Evolutionary conservation across 768 basidiomycete genomes (phyloP), one percentile per base, ranked within the genome.

Genomic region (Leccinum disarticulatum): DNA sequence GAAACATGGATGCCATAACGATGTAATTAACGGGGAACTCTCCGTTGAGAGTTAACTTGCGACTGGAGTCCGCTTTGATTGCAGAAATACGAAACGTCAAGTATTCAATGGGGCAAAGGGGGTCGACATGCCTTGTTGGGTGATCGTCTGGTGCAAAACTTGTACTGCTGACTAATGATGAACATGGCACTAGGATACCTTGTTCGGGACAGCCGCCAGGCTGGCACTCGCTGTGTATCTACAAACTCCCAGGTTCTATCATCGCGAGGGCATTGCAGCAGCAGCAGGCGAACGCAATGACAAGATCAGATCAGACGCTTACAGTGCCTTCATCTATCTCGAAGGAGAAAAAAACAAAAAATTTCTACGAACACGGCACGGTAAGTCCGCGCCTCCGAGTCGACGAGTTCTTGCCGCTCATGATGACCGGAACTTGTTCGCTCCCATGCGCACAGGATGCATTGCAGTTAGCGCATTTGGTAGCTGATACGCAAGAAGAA

Each of bases 401-500:
- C 60, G 43, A 63, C 10, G 55, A 55, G 56, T 10, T n/a, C 47
- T n/a, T 52, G 33, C 35, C 30, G 59, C 65, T 66, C 61, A 52
- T 66, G 64, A 64, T 70, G 63, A 63, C 61, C 56, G 58, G 62
- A 43, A 11, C 62, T 64, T 64, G 61, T 59, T 56, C 52, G 57
- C 52, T 59, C 59, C 58, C 55, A 61, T 56, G 43, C 52, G 49
- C 57, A 57, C 62, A 84, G 83, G 81, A 83, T 61, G 77, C 78
- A 6, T 63, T 82, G 59, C 70, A 70, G 54, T 69, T 85, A 13
- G 83, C 83, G n/a, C 65, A 73, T 60, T 77, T 77, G 38, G 81
- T 85, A 67, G 78, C 72, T n/a, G 67, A 67, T 35, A 66, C 62
- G 15, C 79, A 82, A 60, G 83, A 85, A 69, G 66, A 81, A 65